These are phyloP conservation scores for Mucuna pruriens DNA, from an alignment of 306 rosid genomes.

Conservation along the genomic window DNA sequence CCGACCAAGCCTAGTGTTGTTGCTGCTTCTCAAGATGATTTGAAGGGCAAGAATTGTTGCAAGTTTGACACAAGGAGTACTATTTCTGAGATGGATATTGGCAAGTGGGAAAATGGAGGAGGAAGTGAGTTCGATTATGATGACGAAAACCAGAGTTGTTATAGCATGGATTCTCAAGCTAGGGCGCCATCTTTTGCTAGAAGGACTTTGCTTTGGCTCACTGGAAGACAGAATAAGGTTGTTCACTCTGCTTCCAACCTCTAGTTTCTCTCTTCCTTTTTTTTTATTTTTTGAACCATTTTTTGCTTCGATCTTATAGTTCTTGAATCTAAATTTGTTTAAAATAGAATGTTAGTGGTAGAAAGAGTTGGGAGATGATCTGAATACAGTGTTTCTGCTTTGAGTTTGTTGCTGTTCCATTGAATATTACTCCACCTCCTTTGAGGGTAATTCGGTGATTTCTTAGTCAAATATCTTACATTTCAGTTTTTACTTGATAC, in stretches of 20 bases:
- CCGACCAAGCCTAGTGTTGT: slow-evolving; percentile 44
- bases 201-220: slow-evolving; percentile 87
- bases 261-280: slow-evolving; percentile 25
- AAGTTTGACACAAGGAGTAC: slow-evolving; percentile 56
- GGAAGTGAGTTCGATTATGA: slow-evolving; percentile 61
- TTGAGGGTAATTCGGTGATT: not conserved
- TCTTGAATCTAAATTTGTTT: slow-evolving; percentile 33
- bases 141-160: slow-evolving; percentile 69
- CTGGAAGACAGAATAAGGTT: slow-evolving; percentile 89
- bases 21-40: slow-evolving; percentile 39
- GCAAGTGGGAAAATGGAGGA: slow-evolving; percentile 69
- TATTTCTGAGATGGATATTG: slow-evolving; percentile 59
- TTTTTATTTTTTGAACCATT: slow-evolving; percentile 10
- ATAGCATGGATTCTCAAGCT: slow-evolving; percentile 78
- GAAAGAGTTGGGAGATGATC: slow-evolving; percentile 43
- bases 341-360: slow-evolving; percentile 37
- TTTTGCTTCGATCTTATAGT: slow-evolving; percentile 25
- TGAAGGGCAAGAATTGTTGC: slow-evolving; percentile 49
- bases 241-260: slow-evolving; percentile 69
- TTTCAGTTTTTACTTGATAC: slow-evolving; percentile 15
- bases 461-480: slow-evolving; percentile 2
- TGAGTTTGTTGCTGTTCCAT: slow-evolving; percentile 25
- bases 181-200: slow-evolving; percentile 89
- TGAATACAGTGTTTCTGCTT: slow-evolving; percentile 44
- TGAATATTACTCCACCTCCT: not conserved